Evolutionary conservation across 805 yeast genomes (phyloP).

Genomic region (Maudiozyma barnettii): DNA sequence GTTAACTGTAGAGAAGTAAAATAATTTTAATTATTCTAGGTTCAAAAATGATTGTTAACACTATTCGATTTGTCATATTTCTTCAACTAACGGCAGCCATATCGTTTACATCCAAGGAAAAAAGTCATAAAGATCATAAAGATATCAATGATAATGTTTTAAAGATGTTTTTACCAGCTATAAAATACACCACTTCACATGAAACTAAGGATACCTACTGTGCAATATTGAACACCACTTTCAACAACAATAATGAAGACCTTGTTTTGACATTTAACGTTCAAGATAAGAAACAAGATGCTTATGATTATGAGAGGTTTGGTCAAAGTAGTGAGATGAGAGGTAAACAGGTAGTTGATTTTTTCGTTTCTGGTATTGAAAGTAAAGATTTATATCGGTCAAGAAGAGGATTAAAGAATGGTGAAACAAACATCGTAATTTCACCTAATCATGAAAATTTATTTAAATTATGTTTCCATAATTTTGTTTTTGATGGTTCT

Average conservation of each 20-base stretch:
- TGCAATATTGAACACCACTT: not conserved
- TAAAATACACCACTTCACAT: not conserved
- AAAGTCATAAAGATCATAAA: too few relatives aligned
- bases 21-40: too few relatives aligned
- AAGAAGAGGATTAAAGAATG: conserved; percentile 10
- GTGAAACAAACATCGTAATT: conserved; percentile 12
- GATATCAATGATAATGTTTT: not conserved
- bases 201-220: not conserved
- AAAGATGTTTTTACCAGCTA: not conserved
- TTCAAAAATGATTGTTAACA: too few relatives aligned
- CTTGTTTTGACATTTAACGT: conserved; percentile 11
- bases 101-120: too few relatives aligned
- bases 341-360: conserved; percentile 18
- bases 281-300: conserved; percentile 9
- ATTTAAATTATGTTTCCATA: conserved; percentile 25
- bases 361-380: conserved; percentile 8
- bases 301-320: conserved; percentile 13
- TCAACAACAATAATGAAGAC: not conserved
- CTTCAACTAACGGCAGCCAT: too few relatives aligned
- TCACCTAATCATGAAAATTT: conserved; percentile 2
- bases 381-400: conserved; percentile 14
- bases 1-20: too few relatives aligned
- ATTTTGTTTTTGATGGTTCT: conserved; percentile 27
- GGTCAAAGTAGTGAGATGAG: conserved; percentile 20
- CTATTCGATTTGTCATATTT: too few relatives aligned